Conservation (phyloP, 768 basidiomycete genomes). For the Pisolithus marmoratus region DNA sequence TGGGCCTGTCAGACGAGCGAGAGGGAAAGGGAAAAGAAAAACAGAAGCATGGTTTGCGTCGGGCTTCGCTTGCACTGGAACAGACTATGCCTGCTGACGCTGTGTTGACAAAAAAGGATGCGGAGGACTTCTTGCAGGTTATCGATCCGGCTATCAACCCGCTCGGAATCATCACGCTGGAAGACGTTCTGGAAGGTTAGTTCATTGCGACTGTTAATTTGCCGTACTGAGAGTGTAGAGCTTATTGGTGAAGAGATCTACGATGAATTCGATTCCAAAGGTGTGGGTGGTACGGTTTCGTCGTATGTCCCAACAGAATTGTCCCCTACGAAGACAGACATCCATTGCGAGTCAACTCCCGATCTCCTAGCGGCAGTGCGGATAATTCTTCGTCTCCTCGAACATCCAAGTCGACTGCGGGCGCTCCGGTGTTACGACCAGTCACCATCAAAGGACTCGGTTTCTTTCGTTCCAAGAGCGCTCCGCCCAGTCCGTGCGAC, state of each 20-base stretch:
- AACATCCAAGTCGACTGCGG: conserved; percentile 9
- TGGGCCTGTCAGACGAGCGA: conserved; percentile 9
- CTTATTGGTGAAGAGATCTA: conserved; percentile 92
- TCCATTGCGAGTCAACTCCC: conserved; percentile 12
- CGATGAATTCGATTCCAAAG: conserved; percentile 83
- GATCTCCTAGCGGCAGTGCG: conserved; percentile 4
- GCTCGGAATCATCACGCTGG: conserved; percentile 87
- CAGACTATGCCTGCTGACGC: conserved; percentile 90
- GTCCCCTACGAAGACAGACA: conserved; percentile 29
- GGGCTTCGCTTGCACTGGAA: conserved; percentile 46
- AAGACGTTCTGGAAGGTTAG: conserved; percentile 85
- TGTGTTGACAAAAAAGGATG: conserved; percentile 66
- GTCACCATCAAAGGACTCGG: conserved; percentile 41
- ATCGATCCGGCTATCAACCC: conserved; percentile 81
- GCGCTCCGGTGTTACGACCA: conserved; percentile 32
- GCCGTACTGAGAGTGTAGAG: conserved; percentile 37
- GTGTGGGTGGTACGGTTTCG: conserved; percentile 50
- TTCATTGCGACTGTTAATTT: neutral
- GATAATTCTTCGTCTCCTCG: neutral
- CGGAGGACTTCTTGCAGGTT: conserved; percentile 79
- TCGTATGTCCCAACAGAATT: conserved; percentile 33
- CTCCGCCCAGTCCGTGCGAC: conserved; percentile 50
- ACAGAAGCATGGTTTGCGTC: conserved; percentile 25
- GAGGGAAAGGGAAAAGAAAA: conserved; percentile 16
- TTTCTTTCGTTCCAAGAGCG: conserved; percentile 52